Conservation (phyloP, 192 early-diverging fungal species). For the Phycomyces blakesleeanus region DNA sequence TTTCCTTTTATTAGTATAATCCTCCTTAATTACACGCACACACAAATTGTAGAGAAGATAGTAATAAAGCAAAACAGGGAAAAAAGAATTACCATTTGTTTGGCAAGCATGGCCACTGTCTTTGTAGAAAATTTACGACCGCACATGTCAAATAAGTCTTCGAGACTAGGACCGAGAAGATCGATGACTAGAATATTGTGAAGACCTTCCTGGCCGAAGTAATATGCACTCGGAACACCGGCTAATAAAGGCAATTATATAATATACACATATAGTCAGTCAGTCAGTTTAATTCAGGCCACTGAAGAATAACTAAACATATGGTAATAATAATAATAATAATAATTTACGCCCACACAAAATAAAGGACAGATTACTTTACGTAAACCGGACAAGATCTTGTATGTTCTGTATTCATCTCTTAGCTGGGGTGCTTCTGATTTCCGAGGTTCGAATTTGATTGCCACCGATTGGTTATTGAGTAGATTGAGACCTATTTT, state of each 20-base stretch:
- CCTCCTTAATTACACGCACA: too few species aligned
- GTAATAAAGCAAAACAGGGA: neutral
- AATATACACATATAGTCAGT: too few species aligned
- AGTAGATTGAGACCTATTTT: constrained; percentile 74
- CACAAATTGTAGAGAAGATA: constrained; percentile 1
- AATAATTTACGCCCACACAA: too few species aligned
- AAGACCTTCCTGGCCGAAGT: constrained; percentile 96
- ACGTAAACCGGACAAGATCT: constrained; percentile 76
- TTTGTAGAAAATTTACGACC: constrained; percentile 85
- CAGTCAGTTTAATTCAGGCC: too few species aligned
- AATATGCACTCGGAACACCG: constrained; percentile 91
- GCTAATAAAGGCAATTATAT: too few species aligned
- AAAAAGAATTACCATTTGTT: constrained; percentile 75
- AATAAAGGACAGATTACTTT: constrained; percentile 14
- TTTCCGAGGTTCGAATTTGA: constrained; percentile 97
- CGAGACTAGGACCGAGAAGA: constrained; percentile 87
- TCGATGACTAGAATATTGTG: constrained; percentile 95
- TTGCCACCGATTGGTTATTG: constrained; percentile 89
- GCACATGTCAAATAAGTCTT: constrained; percentile 97
- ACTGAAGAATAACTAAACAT: too few species aligned
- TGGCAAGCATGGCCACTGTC: constrained; percentile 94
- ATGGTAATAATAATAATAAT: too few species aligned
- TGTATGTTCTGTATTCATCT: constrained; percentile 95
- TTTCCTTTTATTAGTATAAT: too few species aligned
- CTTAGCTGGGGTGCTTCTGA: constrained; percentile 94